Conservation (phyloP, 176 grass and related monocot species). For the Musa schizocarpa region DNA sequence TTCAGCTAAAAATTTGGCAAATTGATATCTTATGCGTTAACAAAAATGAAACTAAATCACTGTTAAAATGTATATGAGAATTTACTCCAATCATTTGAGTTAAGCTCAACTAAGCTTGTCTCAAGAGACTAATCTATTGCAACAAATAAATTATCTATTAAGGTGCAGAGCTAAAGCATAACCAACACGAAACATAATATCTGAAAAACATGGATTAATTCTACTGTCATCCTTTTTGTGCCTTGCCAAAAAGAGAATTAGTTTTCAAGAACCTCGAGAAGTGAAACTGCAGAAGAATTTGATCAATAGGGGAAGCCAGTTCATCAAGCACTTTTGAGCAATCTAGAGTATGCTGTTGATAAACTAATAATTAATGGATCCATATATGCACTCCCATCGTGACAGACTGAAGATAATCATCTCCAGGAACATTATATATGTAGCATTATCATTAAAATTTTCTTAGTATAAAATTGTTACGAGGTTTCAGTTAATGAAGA, state of each 20-base stretch:
- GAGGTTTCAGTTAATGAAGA: no score
- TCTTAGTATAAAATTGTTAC: no score
- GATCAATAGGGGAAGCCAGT: not conserved
- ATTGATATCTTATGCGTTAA: not conserved
- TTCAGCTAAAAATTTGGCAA: not conserved
- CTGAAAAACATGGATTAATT: not conserved
- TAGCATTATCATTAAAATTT: no score
- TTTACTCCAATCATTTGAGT: not conserved
- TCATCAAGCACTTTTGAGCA: not conserved
- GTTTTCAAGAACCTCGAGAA: not conserved
- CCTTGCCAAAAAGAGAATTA: not conserved
- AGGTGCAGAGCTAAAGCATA: not conserved
- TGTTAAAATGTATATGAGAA: not conserved
- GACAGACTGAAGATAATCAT: not conserved
- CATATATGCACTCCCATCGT: not conserved
- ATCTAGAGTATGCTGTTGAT: not conserved
- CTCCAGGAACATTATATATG: no score
- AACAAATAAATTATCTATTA: not conserved
- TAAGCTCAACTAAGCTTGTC: not conserved
- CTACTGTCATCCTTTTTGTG: not conserved
- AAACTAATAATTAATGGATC: not conserved
- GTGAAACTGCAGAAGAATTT: not conserved
- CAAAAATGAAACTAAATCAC: no score
- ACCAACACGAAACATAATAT: not conserved
- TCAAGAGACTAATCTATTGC: not conserved